Evolutionary conservation across 2,329 filamentous ascomycete genomes (phyloP), one percentile per base, ranked within the genome.

Genomic region (Fusarium sp.): DNA sequence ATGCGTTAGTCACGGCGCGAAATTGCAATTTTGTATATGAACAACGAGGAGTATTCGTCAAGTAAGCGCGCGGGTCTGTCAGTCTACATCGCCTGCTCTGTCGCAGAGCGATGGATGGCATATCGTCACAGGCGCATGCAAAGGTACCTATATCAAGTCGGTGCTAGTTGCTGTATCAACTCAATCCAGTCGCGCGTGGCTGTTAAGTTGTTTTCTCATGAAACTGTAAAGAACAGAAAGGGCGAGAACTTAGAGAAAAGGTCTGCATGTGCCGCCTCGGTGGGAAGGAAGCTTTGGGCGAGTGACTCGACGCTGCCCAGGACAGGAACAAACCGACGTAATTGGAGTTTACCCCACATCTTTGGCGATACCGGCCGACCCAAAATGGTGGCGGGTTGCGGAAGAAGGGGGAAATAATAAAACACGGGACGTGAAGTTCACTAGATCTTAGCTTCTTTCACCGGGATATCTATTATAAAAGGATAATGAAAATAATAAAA

Each of bases 31-130:
- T 70, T 20, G 57, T 64, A 25, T 44, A 55, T 22, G 57, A 46
- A 41, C 37, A 14, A 39, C 48, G 62, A 35, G 48, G 46, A 27
- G 30, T 64, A 37, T 53, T 65, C 35, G 60, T 49, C 40, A 70
- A 32, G 51, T 65, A 59, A 54, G 66, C 56, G 46, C 64, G 56
- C 49, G 50, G 44, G 48, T 67, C 60, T 47, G 51, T 76, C 72
- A 78, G 62, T 76, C 74, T 75, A 75, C 78, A 79, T 77, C 77
- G 76, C 71, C 81, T 78, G 78, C 79, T 78, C 78, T 79, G 77
- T 75, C 81, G 82, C 80, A 82, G 80, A 75, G 78, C 80, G 77
- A 78, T 75, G 77, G 78, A 78, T 74, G 78, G 76, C 82, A 84
- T 84, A 74, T 77, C 78, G 72, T 70, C 73, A 68, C 68, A 75